phyloP scores from a whole-genome alignment of 2,329 filamentous ascomycete species.

The Aspergillus floridensis region DNA sequence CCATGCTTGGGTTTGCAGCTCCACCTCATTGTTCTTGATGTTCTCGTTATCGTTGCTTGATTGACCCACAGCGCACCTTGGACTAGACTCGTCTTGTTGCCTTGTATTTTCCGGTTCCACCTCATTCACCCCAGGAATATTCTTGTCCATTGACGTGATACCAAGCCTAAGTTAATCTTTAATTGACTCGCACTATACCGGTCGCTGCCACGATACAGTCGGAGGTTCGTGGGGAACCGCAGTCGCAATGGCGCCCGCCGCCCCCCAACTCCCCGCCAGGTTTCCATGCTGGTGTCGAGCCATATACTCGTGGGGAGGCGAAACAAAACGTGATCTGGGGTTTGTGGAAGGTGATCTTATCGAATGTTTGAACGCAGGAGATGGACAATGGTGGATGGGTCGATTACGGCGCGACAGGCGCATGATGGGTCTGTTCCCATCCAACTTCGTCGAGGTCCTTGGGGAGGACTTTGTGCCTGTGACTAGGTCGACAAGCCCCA shows the following conservation, averaged over 20 bases:
- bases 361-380: slow-evolving; percentile 95
- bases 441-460: slow-evolving; percentile 93
- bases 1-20: slow-evolving; percentile 15
- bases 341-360: slow-evolving; percentile 98
- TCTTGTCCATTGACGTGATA: not conserved
- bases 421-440: slow-evolving; percentile 89
- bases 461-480: slow-evolving; percentile 77
- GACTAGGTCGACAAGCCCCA: slow-evolving; percentile 49
- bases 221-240: slow-evolving; percentile 7
- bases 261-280: slow-evolving; percentile 63
- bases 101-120: not conserved
- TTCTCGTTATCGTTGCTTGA: slow-evolving; percentile 3
- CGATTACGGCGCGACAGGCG: slow-evolving; percentile 83
- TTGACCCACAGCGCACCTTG: not conserved
- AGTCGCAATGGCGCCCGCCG: slow-evolving; percentile 44
- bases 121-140: not conserved
- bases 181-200: not conserved
- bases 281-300: slow-evolving; percentile 92
- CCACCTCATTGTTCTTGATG: slow-evolving; percentile 7
- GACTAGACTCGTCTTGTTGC: not conserved
- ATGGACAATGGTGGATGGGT: slow-evolving; percentile 98
- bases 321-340: slow-evolving; percentile 90
- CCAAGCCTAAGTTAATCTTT: not conserved
- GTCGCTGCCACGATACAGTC: not conserved
- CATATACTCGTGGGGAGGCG: slow-evolving; percentile 90